Evolutionary conservation across 2,329 filamentous ascomycete species (phyloP).

Genomic region (Fonsecaea nubica): DNA sequence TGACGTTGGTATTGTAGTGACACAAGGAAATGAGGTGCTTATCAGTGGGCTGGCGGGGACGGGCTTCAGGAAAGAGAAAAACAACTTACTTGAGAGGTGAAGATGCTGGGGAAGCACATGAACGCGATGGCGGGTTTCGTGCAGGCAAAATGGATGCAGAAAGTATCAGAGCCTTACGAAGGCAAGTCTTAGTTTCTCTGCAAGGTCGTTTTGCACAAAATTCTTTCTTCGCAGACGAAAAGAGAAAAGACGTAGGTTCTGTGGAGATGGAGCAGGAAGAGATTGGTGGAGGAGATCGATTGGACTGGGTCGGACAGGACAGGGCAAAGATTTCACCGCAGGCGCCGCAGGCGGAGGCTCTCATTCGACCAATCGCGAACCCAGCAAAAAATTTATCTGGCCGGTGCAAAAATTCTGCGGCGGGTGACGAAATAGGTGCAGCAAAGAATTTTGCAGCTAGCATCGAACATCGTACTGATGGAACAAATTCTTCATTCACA

Average conservation of each 20-base stretch:
- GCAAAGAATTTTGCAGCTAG: background rate
- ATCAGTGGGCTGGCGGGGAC: constrained; percentile 34
- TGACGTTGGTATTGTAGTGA: constrained; percentile 35
- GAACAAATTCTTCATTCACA: background rate
- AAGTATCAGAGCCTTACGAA: constrained; percentile 23
- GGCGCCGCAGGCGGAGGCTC: constrained; percentile 18
- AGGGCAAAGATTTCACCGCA: constrained; percentile 7
- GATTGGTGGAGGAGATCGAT: constrained; percentile 27
- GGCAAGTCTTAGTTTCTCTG: constrained; percentile 24
- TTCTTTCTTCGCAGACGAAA: constrained; percentile 23
- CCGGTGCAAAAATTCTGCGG: constrained; percentile 19
- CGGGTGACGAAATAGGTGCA: constrained; percentile 16
- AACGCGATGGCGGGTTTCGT: constrained; percentile 35
- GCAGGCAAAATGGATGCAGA: constrained; percentile 21
- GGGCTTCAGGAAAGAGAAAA: constrained; percentile 28
- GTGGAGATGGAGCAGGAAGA: constrained; percentile 28
- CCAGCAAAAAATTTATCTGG: constrained; percentile 6
- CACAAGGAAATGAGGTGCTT: constrained; percentile 29
- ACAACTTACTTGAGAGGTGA: constrained; percentile 79
- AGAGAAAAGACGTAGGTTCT: constrained; percentile 19
- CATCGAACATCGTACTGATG: background rate
- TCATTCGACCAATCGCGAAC: constrained; percentile 8
- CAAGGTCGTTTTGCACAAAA: constrained; percentile 28
- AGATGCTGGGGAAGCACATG: constrained; percentile 80
- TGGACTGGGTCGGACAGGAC: constrained; percentile 3